A percentile compares a stretch with the other conserved stretches of the same genome.
Evolutionary conservation across 805 yeast species (phyloP).

Genomic region (Metschnikowia hibisci): DNA sequence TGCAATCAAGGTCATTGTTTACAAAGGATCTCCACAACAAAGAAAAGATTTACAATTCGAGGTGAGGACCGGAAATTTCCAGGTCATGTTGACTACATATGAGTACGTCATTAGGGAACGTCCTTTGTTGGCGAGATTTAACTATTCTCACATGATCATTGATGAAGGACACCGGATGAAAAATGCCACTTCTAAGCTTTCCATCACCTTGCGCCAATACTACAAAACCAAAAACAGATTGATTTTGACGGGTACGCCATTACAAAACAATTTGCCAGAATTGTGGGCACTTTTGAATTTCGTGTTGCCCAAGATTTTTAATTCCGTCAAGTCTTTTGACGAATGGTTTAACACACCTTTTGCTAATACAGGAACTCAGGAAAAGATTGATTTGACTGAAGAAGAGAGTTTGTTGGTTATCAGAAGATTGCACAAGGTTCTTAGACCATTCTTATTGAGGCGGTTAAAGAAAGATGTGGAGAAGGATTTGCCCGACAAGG

Average conservation of each 20-base stretch:
- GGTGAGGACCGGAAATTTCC: slow-evolving; percentile 65
- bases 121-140: slow-evolving; percentile 61
- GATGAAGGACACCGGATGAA: slow-evolving; percentile 93
- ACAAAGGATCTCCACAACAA: slow-evolving; percentile 73
- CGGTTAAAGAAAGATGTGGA: slow-evolving; percentile 86
- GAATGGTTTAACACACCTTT: slow-evolving; percentile 91
- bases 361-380: slow-evolving; percentile 80
- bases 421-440: slow-evolving; percentile 80
- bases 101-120: slow-evolving; percentile 79
- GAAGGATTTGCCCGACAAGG: slow-evolving; percentile 79
- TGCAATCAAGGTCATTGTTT: slow-evolving; percentile 61
- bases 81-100: slow-evolving; percentile 73
- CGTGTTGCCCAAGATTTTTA: slow-evolving; percentile 79
- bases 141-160: slow-evolving; percentile 83
- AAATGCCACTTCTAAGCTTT: slow-evolving; percentile 69
- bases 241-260: slow-evolving; percentile 84
- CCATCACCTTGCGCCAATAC: slow-evolving; percentile 64
- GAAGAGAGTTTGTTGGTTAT: slow-evolving; percentile 81
- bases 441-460: slow-evolving; percentile 79
- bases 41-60: slow-evolving; percentile 64
- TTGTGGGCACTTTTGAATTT: slow-evolving; percentile 81
- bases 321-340: slow-evolving; percentile 80
- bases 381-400: slow-evolving; percentile 74
- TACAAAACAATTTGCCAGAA: slow-evolving; percentile 81
- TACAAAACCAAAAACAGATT: slow-evolving; percentile 74